Percentiles rank a stretch among this genome's conserved stretches.
Conservation (phyloP, 31 red algal species). For the Porphyra umbilicalis region DNA sequence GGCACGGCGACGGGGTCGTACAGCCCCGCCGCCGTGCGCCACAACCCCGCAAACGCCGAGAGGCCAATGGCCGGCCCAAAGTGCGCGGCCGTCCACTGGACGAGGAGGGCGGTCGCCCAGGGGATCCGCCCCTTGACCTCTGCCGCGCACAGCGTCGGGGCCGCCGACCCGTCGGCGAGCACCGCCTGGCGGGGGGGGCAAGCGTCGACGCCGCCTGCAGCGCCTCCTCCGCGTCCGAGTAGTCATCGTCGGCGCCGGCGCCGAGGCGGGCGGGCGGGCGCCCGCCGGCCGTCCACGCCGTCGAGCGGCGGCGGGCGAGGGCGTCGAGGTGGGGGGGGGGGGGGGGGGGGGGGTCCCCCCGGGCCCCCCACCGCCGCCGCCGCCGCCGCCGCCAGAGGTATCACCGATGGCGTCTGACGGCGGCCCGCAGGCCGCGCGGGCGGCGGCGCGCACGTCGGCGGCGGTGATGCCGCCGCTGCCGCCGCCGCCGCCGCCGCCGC, state of each 20-base stretch:
- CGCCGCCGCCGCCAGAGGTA: background rate
- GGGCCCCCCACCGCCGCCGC: no score
- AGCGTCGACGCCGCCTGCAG: background rate
- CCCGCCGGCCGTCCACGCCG: no score
- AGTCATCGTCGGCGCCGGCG: background rate
- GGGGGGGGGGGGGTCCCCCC: background rate
- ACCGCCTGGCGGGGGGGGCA: background rate
- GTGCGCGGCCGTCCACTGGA: constrained; percentile 54
- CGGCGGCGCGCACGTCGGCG: no score
- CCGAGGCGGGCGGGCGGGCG: background rate
- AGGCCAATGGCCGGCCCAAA: constrained; percentile 47
- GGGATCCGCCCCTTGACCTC: background rate
- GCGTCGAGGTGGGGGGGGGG: background rate
- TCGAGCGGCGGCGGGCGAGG: no score
- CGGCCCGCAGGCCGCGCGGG: no score
- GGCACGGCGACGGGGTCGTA: constrained; percentile 20
- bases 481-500: background rate
- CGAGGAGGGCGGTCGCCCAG: background rate
- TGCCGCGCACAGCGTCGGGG: background rate
- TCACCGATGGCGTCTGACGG: background rate
- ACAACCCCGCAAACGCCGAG: constrained; percentile 55
- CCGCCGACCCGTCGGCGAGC: background rate
- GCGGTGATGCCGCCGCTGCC: background rate
- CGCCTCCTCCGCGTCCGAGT: background rate
- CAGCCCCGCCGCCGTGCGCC: constrained; percentile 23